These are phyloP conservation scores for Neolentinus lepideus DNA, from an alignment of 1,284 basidiomycete genomes.

Conservation along the genomic window DNA sequence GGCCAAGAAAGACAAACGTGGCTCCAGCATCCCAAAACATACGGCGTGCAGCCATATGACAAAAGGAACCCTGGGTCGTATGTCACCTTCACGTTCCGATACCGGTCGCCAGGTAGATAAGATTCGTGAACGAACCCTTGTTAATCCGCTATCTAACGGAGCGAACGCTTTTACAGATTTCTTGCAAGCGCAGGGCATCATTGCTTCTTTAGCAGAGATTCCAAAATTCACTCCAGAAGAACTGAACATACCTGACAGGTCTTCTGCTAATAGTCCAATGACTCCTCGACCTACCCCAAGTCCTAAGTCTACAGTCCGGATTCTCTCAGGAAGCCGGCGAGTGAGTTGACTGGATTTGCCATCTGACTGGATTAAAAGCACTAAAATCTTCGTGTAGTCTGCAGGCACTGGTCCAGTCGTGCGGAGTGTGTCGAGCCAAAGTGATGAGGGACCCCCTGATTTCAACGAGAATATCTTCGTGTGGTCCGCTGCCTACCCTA, in stretches of 20 bases:
- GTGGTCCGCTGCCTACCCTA: background rate
- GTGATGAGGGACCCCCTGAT: background rate
- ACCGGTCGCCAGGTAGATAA: constrained; percentile 38
- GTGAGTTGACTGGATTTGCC: background rate
- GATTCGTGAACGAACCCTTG: background rate
- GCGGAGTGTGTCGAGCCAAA: background rate
- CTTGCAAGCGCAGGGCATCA: background rate
- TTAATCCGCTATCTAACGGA: background rate
- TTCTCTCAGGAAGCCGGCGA: background rate
- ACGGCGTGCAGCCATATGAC: constrained; percentile 39
- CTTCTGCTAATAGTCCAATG: background rate
- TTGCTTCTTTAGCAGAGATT: background rate
- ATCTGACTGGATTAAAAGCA: background rate
- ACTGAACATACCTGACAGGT: background rate
- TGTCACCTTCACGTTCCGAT: constrained; percentile 54
- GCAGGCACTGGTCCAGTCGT: background rate
- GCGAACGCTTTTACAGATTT: background rate
- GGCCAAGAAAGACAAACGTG: constrained; percentile 30
- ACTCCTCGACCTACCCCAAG: background rate
- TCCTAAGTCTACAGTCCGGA: background rate
- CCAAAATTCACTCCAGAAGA: background rate
- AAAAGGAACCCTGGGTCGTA: constrained; percentile 30
- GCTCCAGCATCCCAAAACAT: constrained; percentile 39
- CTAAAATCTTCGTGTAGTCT: background rate
- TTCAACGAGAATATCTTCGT: background rate